Conservation (phyloP, 768 basidiomycete genomes). For the Phanerochaete sordida region DNA sequence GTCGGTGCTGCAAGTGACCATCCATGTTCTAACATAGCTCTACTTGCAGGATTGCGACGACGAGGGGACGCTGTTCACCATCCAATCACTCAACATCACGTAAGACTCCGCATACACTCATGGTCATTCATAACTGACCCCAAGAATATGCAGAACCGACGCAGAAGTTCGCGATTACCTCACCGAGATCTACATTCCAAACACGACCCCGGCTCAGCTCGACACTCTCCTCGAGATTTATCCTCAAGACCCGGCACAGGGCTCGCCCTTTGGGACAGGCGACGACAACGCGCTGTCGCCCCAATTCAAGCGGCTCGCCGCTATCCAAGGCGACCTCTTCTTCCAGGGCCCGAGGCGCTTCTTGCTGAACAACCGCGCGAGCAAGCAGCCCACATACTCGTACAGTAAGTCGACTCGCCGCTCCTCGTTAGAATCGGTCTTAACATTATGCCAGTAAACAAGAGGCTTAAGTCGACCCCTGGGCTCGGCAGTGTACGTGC, state of each 20-base stretch:
- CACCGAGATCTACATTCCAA: slow-evolving; percentile 20
- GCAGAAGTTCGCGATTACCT: slow-evolving; percentile 15
- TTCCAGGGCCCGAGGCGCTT: slow-evolving; percentile 26
- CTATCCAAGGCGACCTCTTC: slow-evolving; percentile 24
- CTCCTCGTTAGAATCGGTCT: too few species aligned
- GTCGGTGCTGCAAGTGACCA: too few species aligned
- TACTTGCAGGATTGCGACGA: slow-evolving; percentile 39
- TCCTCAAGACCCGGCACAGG: slow-evolving; percentile 32
- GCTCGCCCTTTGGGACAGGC: slow-evolving; percentile 53
- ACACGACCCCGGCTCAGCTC: slow-evolving; percentile 14
- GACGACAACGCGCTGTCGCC: slow-evolving; percentile 42
- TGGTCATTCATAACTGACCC: too few species aligned
- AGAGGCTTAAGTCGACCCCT: slow-evolving; percentile 5
- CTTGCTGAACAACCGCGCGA: slow-evolving; percentile 18
- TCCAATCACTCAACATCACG: slow-evolving; percentile 27
- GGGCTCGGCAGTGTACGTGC: slow-evolving; percentile 4
- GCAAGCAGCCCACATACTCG: slow-evolving; percentile 17
- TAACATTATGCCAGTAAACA: slow-evolving; percentile 6
- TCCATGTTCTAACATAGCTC: too few species aligned
- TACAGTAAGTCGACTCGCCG: slow-evolving; percentile 11
- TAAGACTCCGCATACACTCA: too few species aligned
- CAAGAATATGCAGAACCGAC: slow-evolving; percentile 20
- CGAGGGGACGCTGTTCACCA: slow-evolving; percentile 47
- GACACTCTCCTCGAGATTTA: slow-evolving; percentile 20
- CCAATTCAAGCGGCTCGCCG: slow-evolving; percentile 27